Base-by-base conservation (phyloP, 2,329 filamentous ascomycete species). In the Talaromyces sp. region DNA sequence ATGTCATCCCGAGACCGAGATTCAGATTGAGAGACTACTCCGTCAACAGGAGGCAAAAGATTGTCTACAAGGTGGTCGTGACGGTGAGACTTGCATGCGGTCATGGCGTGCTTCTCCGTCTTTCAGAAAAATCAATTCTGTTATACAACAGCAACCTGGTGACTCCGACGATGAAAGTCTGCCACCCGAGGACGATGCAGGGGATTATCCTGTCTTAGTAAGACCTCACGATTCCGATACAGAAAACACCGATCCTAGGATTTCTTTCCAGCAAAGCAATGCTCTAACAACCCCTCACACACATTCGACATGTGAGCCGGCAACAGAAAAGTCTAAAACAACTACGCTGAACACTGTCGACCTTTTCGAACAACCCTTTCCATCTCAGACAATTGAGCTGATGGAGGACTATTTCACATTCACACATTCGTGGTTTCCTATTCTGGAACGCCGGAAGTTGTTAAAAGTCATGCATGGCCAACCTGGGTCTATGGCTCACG, bases 351-450 rank as follows among this genome's bases (percentile, higher is more conserved):
- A 46, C 14, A 9, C 28, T 7, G 33, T 40, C 8, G 56, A 58
- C 25, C 18, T 58, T 31, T 46, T 58, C 21, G 33, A n/a, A 23
- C 63, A 59, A 62, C 28, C 5, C 50, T 40, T 66, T 39, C 67
- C 65, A 37, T 58, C 61, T 1, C 54, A 64, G 39, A 67, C 63
- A 1, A 33, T 63, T 5, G 77, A 81, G 2, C 77, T 91, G 1
- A 73, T 91, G 42, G 86, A 91, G 65, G 80, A 87, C 4, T 91
- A 90, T 70, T 88, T 89, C 63, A 83, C 87, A 1, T 89, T 89
- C 67, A 89, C 86, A 0, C 87, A 91, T 70, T 85, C 82, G 57
- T 92, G 89, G 89, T 79, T 91, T 12, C 89, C 89, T 0, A 85
- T 92, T 23, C 78, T 88, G 14, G 86, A 90, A 65, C 87, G 85